A percentile compares a stretch with the other conserved stretches of the same genome.
Conservation (phyloP, 2,329 filamentous ascomycete species). For the Penicillium sp. region DNA sequence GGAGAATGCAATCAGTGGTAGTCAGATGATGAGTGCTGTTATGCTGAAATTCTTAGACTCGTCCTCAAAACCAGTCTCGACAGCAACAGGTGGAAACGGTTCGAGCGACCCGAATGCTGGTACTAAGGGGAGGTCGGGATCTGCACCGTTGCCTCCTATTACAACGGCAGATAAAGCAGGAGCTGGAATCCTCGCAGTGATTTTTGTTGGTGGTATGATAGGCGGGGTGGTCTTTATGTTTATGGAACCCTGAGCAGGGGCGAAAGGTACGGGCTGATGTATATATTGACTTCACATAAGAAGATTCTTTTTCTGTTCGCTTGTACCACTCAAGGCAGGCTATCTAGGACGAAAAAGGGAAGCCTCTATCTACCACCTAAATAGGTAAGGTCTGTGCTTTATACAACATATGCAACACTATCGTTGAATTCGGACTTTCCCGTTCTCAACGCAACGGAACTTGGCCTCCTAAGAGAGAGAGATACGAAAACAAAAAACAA, state of each 20-base stretch:
- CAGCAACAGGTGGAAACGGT: not conserved
- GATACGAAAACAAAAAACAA: no score
- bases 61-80: slow-evolving; percentile 1
- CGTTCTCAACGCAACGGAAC: no score
- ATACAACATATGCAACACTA: no score
- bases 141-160: not conserved
- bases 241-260: not conserved
- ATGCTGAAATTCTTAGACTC: not conserved
- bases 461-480: no score
- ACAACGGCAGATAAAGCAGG: slow-evolving; percentile 2
- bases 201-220: not conserved
- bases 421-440: no score
- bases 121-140: no score
- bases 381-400: no score
- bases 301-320: no score
- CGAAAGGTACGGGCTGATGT: not conserved
- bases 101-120: not conserved
- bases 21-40: slow-evolving; percentile 50
- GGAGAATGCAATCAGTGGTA: slow-evolving; percentile 65
- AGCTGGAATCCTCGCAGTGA: not conserved
- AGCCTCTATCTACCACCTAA: no score
- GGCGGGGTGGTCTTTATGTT: not conserved
- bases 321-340: no score
- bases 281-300: not conserved
- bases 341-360: no score